Conservation (phyloP, 1,139 yeast species). For the Debaryomycetaceae sp. region DNA sequence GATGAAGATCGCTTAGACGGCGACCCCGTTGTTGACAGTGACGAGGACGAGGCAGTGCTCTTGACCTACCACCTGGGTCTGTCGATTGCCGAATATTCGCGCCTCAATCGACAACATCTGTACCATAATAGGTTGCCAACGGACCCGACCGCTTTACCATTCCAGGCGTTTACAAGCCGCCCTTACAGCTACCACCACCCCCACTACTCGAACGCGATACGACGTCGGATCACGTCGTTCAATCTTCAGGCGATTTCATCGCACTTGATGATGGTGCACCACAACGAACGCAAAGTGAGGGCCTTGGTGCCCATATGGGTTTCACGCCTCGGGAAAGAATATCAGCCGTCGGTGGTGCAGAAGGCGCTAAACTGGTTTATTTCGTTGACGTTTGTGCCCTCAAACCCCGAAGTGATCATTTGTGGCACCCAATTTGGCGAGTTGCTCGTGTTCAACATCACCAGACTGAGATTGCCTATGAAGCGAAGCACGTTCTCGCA, state of each 20-base stretch:
- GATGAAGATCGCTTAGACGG: background rate
- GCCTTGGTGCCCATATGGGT: conserved; percentile 20
- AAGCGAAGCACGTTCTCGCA: conserved; percentile 21
- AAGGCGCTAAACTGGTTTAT: conserved; percentile 21
- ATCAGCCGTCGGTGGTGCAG: conserved; percentile 17
- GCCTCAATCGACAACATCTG: conserved; percentile 1
- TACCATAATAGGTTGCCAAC: background rate
- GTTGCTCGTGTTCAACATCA: conserved; percentile 19
- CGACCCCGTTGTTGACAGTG: conserved; percentile 5
- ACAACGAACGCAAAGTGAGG: conserved; percentile 16
- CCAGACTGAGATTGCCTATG: conserved; percentile 14
- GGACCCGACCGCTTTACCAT: background rate
- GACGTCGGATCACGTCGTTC: conserved; percentile 7
- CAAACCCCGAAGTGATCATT: conserved; percentile 14
- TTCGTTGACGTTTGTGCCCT: conserved; percentile 15
- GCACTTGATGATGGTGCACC: background rate
- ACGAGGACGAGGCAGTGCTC: conserved; percentile 12
- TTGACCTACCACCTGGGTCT: conserved; percentile 6
- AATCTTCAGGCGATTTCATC: conserved; percentile 3
- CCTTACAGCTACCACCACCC: background rate
- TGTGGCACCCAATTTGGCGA: conserved; percentile 36
- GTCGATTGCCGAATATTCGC: conserved; percentile 4
- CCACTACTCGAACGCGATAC: conserved; percentile 3
- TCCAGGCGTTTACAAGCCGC: conserved; percentile 2
- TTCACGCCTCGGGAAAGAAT: conserved; percentile 15